phyloP scores from a whole-genome alignment of 2,329 filamentous ascomycete species.

The Macrophomina phaseolina region DNA sequence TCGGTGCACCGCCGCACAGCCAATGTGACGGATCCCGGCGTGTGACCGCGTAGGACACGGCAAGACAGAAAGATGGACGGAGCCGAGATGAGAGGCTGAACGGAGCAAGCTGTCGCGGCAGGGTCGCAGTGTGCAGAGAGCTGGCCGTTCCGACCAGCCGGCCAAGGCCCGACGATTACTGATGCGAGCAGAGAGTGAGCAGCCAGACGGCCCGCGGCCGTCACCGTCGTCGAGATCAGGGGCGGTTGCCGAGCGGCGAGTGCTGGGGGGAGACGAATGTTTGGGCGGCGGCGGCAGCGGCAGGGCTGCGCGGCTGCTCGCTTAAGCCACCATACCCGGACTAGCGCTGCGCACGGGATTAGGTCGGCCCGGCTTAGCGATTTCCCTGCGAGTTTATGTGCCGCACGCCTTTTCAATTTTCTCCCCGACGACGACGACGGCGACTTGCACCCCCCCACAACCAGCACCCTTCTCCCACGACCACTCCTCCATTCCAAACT shows the following conservation, averaged over 20 bases:
- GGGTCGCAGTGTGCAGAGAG: no score
- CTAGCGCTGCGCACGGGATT: constrained; percentile 17
- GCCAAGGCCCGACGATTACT: no score
- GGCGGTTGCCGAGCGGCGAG: no score
- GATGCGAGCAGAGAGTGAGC: no score
- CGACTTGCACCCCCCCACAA: constrained; percentile 9
- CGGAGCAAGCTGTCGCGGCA: no score
- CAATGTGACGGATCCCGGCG: no score
- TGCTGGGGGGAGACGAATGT: background rate
- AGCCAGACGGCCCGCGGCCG: background rate
- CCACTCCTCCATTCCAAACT: constrained; percentile 62
- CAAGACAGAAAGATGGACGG: no score
- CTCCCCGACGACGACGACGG: constrained; percentile 21
- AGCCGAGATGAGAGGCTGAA: no score
- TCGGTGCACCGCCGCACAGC: no score
- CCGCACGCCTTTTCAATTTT: constrained; percentile 15
- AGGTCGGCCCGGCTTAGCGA: constrained; percentile 22
- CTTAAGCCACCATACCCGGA: background rate
- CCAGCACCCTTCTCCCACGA: constrained; percentile 29
- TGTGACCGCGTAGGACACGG: no score
- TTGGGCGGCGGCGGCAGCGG: background rate
- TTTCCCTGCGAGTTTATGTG: background rate
- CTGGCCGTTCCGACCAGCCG: no score
- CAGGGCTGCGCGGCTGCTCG: constrained; percentile 4
- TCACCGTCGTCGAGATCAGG: background rate